Conservation (phyloP, 2,329 filamentous ascomycete species). For the Hypoxylon sp. region DNA sequence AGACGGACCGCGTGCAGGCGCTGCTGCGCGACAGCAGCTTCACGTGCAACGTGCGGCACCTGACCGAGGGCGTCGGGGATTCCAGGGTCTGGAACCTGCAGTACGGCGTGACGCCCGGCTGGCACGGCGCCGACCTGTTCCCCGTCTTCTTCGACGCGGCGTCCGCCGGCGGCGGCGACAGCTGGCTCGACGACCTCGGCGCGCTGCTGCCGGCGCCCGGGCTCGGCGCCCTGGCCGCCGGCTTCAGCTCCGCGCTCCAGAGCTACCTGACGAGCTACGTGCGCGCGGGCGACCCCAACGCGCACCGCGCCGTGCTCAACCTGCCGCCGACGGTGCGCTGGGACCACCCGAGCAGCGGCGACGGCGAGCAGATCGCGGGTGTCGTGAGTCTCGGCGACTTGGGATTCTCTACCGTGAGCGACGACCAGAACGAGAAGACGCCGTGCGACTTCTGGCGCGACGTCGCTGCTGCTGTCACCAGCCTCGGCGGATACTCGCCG, state of each 20-base stretch:
- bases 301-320: conserved; percentile 13
- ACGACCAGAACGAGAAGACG: conserved; percentile 8
- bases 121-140: conserved; percentile 8
- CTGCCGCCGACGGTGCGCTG: conserved; percentile 8
- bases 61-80: conserved; percentile 12
- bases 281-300: conserved; percentile 12
- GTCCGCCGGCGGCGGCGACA: conserved; percentile 7
- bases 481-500: conserved; percentile 6
- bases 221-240: conserved; percentile 2
- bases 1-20: conserved; percentile 6
- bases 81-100: conserved; percentile 13
- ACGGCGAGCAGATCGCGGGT: conserved; percentile 5
- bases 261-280: conserved; percentile 15
- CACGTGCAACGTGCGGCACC: conserved; percentile 16
- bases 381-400: conserved; percentile 5
- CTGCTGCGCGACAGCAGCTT: conserved; percentile 19
- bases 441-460: conserved; percentile 9
- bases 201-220: conserved; percentile 5
- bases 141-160: conserved; percentile 8
- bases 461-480: conserved; percentile 4
- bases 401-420: conserved; percentile 1
- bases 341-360: conserved; percentile 10
- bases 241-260: conserved; percentile 11
- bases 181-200: conserved; percentile 10
- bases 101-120: conserved; percentile 7